Evolutionary conservation across 768 basidiomycete genomes (phyloP), one percentile per base, ranked within the genome.

Genomic region (Lactarius trivialis): DNA sequence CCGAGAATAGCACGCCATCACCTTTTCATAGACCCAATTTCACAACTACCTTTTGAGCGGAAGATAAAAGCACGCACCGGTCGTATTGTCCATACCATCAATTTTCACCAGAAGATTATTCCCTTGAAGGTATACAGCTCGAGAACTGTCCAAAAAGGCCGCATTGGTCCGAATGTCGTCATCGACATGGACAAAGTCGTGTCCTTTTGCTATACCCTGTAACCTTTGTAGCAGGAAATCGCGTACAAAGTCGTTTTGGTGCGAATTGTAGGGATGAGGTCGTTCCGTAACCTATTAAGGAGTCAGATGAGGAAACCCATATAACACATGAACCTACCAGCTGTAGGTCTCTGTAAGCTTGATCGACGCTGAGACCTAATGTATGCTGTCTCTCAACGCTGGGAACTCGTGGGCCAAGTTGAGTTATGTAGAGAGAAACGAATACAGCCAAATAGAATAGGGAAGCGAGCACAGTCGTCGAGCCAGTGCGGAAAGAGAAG

Each of bases 221-320:
- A 92, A 69, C 3, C 86, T 81, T 3, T 75, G 69, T 30, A 88
- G 74, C 34, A 93, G 73, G 70, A 85, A 85, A 0, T 72, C 69
- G 55, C 81, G 83, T 28, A 91, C 86, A 30, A 77, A 68, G 66
- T 89, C 86, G 69, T 93, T 93, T 19, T 83, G 81, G 73, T 85
- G 88, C 1, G 89, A 89, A 68, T 88, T 85, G 74, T 84, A 90
- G 0, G 91, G 84, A 71, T 89, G 91, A 0, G 91, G 91, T 30
- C 79, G 79, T 7, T 79, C 74, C 6, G 91, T 79, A 63, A 93
- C 84, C 85, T 82, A 61, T 24, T 32, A 54, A 9, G 21, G 34
- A 49, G 21, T 36, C 65, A 33, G 30, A 51, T 28, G 52, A 34
- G 14, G 33, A 17, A 26, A 24, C 52, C 24, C 56, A 49, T 12